Evolutionary conservation across 768 basidiomycete species (phyloP).

Genomic region (Fomitopsis serialis): DNA sequence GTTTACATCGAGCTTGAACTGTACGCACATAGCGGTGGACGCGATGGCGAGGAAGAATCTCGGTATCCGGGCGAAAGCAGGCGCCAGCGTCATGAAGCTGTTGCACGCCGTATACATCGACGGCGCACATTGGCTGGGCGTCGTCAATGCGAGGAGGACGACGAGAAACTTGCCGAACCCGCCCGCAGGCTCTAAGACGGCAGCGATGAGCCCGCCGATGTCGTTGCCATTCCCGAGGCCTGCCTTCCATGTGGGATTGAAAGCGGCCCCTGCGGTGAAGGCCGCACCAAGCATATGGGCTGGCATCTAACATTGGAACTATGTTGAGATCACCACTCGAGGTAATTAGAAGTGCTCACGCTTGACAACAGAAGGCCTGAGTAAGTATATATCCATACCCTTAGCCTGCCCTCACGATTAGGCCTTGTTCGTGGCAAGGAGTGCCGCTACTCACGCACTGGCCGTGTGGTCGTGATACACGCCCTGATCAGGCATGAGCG

Average conservation of each 20-base stretch:
- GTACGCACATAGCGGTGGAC: conserved; percentile 39
- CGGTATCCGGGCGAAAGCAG: conserved; percentile 30
- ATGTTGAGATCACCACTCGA: too few species aligned
- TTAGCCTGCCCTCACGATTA: conserved; percentile 18
- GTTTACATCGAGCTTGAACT: background rate
- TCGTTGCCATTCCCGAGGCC: conserved; percentile 32
- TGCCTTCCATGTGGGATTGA: conserved; percentile 34
- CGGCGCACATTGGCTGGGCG: conserved; percentile 51
- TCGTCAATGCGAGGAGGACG: conserved; percentile 40
- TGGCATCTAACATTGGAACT: conserved; percentile 23
- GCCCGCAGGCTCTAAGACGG: conserved; percentile 30
- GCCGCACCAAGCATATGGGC: conserved; percentile 41
- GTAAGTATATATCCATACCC: conserved; percentile 41
- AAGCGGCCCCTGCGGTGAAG: conserved; percentile 36
- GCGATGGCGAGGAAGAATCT: conserved; percentile 41
- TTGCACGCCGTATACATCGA: conserved; percentile 53
- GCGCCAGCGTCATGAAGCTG: conserved; percentile 36
- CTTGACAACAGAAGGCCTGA: conserved; percentile 38
- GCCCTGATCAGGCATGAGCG: conserved; percentile 44
- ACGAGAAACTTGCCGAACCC: conserved; percentile 42
- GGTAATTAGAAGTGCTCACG: conserved; percentile 20
- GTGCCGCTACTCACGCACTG: conserved; percentile 5
- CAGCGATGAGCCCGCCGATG: conserved; percentile 44
- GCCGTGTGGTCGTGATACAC: conserved; percentile 35
- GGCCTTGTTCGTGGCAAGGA: background rate